Conservation (phyloP, 176 grass and related monocot species). For the Lolium rigidum region DNA sequence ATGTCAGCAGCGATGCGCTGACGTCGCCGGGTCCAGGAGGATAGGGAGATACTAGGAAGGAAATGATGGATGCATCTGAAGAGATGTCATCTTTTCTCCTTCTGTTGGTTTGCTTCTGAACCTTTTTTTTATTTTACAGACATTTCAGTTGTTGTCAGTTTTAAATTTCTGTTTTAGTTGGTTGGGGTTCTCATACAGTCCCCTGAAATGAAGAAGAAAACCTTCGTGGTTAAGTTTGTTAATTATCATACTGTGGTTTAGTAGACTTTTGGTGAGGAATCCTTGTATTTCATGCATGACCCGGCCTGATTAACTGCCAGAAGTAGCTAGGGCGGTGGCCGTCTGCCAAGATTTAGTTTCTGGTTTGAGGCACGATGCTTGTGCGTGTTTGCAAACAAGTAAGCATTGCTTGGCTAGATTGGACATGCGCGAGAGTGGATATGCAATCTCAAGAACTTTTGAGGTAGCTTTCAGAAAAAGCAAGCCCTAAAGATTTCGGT, state of each 20-base stretch:
- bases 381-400: background rate
- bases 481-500: background rate
- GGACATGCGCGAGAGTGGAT: background rate
- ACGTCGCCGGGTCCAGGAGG: background rate
- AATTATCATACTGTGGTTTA: background rate
- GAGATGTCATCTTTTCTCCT: background rate
- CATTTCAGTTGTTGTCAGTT: background rate
- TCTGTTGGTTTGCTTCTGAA: constrained; percentile 20
- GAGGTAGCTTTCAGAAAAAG: background rate
- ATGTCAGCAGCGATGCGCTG: constrained; percentile 17
- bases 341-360: background rate
- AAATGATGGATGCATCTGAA: background rate
- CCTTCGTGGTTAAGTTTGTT: background rate
- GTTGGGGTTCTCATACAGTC: constrained; percentile 22
- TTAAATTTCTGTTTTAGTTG: constrained; percentile 2
- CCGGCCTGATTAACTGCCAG: background rate
- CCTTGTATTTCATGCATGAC: background rate
- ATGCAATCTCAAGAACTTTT: background rate
- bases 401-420: background rate
- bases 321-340: background rate
- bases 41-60: background rate
- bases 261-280: no score
- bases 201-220: background rate
- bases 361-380: background rate
- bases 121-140: background rate